phyloP scores from a whole-genome alignment of 257 asterid species.

The Salvia hispanica region DNA sequence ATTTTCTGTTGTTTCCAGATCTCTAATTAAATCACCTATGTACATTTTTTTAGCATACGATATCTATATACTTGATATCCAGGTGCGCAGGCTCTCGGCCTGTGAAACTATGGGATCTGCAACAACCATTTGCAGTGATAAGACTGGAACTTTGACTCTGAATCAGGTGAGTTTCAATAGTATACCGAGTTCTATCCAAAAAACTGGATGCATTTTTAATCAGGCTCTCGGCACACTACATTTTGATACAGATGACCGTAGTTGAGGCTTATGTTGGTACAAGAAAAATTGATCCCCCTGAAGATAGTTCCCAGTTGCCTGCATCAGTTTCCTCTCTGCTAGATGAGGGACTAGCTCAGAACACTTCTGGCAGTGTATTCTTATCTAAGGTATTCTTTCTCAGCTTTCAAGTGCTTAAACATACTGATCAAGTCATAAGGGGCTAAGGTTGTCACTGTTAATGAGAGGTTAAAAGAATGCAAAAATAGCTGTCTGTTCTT shows the following conservation, averaged over 20 bases:
- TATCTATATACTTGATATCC: conserved; percentile 33
- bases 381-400: conserved; percentile 60
- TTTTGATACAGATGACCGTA: conserved; percentile 73
- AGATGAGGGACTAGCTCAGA: conserved; percentile 86
- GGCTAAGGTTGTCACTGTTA: background rate
- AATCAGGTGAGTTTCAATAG: conserved; percentile 62
- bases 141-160: conserved; percentile 93
- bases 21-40: conserved; percentile 17
- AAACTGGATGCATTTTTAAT: conserved; percentile 13
- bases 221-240: conserved; percentile 8
- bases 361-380: conserved; percentile 88
- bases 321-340: conserved; percentile 62
- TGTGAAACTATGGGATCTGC: conserved; percentile 99
- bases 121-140: conserved; percentile 95
- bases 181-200: conserved; percentile 27
- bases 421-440: conserved; percentile 8
- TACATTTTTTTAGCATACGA: background rate
- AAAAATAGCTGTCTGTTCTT: conserved; percentile 17
- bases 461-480: conserved; percentile 9
- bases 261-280: conserved; percentile 83
- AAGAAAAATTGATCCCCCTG: conserved; percentile 62
- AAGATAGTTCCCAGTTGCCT: conserved; percentile 66
- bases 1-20: background rate
- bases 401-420: conserved; percentile 1
- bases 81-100: conserved; percentile 99